Percentiles rank a stretch among this genome's conserved stretches.
phyloP scores from a whole-genome alignment of 2,329 filamentous ascomycete genomes.

The Hypoxylon sp. region DNA sequence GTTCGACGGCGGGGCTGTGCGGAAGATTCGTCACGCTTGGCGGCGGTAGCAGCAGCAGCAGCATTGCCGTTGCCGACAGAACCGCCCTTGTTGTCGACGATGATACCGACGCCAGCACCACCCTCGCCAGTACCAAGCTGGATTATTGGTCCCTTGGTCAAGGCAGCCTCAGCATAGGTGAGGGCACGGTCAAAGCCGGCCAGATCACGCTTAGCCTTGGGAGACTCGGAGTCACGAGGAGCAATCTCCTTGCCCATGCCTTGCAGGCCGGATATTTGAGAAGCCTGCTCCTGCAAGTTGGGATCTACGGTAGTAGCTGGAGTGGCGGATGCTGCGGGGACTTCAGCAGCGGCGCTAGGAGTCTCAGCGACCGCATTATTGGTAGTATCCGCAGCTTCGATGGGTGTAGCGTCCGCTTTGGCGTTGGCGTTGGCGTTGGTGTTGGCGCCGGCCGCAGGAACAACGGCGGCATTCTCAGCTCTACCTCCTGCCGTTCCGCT shows the following conservation, averaged over 20 bases:
- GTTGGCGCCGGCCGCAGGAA: conserved; percentile 38
- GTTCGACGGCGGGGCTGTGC: conserved; percentile 56
- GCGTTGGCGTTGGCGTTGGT: conserved; percentile 35
- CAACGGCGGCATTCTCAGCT: conserved; percentile 47
- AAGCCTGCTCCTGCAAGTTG: conserved; percentile 56
- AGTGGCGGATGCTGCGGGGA: conserved; percentile 23
- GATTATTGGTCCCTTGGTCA: conserved; percentile 58
- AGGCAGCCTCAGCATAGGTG: conserved; percentile 57
- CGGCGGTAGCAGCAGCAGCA: conserved; percentile 30
- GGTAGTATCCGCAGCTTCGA: conserved; percentile 26
- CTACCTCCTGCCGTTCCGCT: conserved; percentile 45
- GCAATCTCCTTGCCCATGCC: conserved; percentile 66
- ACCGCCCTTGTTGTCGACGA: conserved; percentile 56
- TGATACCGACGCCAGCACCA: conserved; percentile 60
- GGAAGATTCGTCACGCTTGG: conserved; percentile 48
- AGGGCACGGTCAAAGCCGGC: conserved; percentile 60
- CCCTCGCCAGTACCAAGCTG: conserved; percentile 59
- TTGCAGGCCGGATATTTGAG: conserved; percentile 62
- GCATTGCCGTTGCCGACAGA: conserved; percentile 41
- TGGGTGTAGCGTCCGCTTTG: conserved; percentile 35
- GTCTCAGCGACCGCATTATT: conserved; percentile 35
- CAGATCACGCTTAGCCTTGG: conserved; percentile 57
- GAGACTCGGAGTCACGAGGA: conserved; percentile 55
- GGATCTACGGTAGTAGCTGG: conserved; percentile 51
- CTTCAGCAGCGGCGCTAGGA: conserved; percentile 27